Conservation (phyloP, 164 flowering plant genomes). For the Buxus sempervirens region DNA sequence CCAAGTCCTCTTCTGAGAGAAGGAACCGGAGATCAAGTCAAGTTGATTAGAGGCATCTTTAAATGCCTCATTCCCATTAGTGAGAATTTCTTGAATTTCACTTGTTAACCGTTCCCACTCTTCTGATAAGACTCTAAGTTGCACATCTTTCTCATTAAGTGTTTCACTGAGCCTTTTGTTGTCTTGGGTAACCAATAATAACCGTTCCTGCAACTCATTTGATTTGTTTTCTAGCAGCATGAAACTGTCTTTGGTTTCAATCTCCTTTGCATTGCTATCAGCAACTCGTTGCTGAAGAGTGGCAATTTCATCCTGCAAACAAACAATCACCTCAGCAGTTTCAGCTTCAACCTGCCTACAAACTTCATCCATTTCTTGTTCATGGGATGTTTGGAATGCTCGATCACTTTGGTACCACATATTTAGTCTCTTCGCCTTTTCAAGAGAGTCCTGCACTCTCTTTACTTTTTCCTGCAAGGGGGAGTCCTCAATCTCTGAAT, state of each 20-base stretch:
- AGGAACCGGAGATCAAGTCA: constrained; percentile 46
- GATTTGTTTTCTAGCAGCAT: constrained; percentile 38
- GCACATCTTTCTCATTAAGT: constrained; percentile 50
- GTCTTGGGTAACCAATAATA: constrained; percentile 32
- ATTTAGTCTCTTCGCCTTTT: constrained; percentile 69
- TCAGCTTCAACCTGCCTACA: constrained; percentile 89
- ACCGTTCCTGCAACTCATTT: constrained; percentile 39
- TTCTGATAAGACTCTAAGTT: constrained; percentile 35
- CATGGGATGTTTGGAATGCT: constrained; percentile 51
- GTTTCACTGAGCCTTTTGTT: constrained; percentile 35
- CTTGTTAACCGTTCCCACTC: constrained; percentile 62
- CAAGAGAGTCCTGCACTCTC: constrained; percentile 86
- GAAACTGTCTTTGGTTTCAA: constrained; percentile 36
- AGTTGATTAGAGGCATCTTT: constrained; percentile 60
- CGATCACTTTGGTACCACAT: constrained; percentile 59
- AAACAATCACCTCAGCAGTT: constrained; percentile 94
- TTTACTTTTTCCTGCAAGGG: constrained; percentile 56
- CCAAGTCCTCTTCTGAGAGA: constrained; percentile 50
- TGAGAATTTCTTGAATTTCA: constrained; percentile 66
- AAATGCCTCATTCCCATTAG: constrained; percentile 59
- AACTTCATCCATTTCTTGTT: constrained; percentile 79
- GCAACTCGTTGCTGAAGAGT: constrained; percentile 68
- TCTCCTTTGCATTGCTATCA: constrained; percentile 49
- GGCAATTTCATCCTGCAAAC: constrained; percentile 83
- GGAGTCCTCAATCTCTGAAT: constrained; percentile 31